phyloP scores from a whole-genome alignment of 1,284 basidiomycete genomes.

The Ganoderma sp. region DNA sequence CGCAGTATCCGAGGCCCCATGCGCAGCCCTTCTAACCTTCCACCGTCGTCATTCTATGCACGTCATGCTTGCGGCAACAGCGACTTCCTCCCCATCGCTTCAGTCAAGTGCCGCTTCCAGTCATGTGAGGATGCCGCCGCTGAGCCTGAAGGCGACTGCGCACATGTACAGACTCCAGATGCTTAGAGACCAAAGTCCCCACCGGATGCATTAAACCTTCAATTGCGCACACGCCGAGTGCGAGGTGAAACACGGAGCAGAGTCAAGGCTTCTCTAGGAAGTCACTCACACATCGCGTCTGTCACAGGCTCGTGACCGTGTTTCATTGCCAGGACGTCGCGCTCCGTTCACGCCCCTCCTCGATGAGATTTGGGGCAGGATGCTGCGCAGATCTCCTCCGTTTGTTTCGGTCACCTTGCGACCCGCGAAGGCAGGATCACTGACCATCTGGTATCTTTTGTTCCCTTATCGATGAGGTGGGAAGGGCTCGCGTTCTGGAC shows the following conservation, averaged over 20 bases:
- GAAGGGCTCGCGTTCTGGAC: background rate
- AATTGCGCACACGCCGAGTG: background rate
- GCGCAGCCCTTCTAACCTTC: background rate
- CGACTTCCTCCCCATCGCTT: background rate
- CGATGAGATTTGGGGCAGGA: constrained; percentile 10
- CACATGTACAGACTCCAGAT: background rate
- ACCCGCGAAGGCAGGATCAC: background rate
- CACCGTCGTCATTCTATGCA: background rate
- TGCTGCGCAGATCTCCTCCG: background rate
- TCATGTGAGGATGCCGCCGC: background rate
- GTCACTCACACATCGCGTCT: constrained; percentile 14
- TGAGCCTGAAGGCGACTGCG: background rate
- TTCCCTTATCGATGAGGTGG: constrained; percentile 9
- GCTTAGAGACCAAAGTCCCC: background rate
- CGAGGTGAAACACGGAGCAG: background rate
- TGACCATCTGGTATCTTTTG: background rate
- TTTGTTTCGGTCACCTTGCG: constrained; percentile 5
- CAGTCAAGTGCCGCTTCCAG: background rate
- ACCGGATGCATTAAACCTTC: background rate
- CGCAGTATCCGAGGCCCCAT: background rate
- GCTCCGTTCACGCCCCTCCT: background rate
- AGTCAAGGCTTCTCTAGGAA: background rate
- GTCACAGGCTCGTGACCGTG: constrained; percentile 23
- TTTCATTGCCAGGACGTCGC: constrained; percentile 1
- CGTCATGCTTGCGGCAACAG: background rate